phyloP scores from a whole-genome alignment of 1,284 basidiomycete species.

The Cutaneotrichosporon spelunceum region DNA sequence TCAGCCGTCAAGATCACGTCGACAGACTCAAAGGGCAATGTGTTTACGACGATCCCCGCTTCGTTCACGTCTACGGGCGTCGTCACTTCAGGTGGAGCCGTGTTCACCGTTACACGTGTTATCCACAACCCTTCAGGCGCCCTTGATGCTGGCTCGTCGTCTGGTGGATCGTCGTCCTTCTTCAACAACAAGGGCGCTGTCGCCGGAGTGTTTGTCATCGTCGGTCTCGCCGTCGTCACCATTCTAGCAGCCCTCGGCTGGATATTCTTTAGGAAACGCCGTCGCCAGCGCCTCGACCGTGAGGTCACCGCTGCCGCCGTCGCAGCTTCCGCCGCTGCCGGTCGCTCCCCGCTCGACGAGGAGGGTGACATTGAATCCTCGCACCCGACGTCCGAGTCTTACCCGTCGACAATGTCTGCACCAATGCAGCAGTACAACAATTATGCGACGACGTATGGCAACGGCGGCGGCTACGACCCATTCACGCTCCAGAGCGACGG shows the following conservation, averaged over 20 bases:
- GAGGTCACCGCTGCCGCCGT: constrained; percentile 53
- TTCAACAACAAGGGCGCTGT: constrained; percentile 53
- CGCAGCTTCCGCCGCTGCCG: constrained; percentile 43
- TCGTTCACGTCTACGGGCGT: constrained; percentile 41
- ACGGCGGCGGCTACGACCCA: constrained; percentile 47
- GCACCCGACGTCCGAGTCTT: constrained; percentile 39
- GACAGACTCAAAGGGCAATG: constrained; percentile 38
- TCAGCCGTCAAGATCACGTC: constrained; percentile 38
- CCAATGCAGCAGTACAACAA: constrained; percentile 51
- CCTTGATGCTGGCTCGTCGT: constrained; percentile 38
- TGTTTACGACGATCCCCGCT: constrained; percentile 39
- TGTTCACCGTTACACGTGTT: constrained; percentile 48
- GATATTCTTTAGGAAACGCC: constrained; percentile 47
- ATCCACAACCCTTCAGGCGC: constrained; percentile 46
- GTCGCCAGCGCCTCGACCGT: constrained; percentile 50
- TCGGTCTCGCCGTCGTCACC: constrained; percentile 52
- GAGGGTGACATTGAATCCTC: constrained; percentile 43
- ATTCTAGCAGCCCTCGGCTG: constrained; percentile 47
- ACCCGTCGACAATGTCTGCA: constrained; percentile 43
- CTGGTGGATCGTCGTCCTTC: constrained; percentile 32
- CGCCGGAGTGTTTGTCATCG: constrained; percentile 53
- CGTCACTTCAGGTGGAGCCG: constrained; percentile 42
- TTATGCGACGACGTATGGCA: constrained; percentile 44
- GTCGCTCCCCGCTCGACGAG: constrained; percentile 50
- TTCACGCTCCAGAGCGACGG: constrained; percentile 34